Evolutionary conservation across 1,284 basidiomycete species (phyloP).

Genomic region (Trametes pubescens): DNA sequence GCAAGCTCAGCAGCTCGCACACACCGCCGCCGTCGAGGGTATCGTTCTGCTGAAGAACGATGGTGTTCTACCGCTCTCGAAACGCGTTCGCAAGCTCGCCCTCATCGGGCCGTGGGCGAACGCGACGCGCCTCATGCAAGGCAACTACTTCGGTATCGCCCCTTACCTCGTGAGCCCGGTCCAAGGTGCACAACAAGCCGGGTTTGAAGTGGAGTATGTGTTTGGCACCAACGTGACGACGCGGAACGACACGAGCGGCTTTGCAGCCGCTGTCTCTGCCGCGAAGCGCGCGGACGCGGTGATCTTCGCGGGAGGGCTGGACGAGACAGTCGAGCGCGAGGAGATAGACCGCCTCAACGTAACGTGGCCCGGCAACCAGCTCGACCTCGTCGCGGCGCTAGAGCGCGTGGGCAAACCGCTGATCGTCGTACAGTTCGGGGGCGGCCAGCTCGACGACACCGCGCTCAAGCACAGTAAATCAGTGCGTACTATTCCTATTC

Average conservation of each 20-base stretch:
- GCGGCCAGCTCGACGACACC: slow-evolving; percentile 61
- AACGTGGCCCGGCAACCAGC: slow-evolving; percentile 63
- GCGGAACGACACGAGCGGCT: slow-evolving; percentile 50
- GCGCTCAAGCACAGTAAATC: slow-evolving; percentile 52
- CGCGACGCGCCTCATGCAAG: slow-evolving; percentile 62
- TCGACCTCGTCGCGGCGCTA: slow-evolving; percentile 56
- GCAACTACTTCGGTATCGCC: slow-evolving; percentile 61
- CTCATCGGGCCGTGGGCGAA: slow-evolving; percentile 64
- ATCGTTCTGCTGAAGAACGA: slow-evolving; percentile 66
- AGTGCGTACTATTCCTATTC: slow-evolving; percentile 46
- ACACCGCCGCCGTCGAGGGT: slow-evolving; percentile 58
- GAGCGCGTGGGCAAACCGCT: slow-evolving; percentile 56
- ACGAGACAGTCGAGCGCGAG: slow-evolving; percentile 61
- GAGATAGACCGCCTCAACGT: slow-evolving; percentile 57
- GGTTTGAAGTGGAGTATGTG: slow-evolving; percentile 54
- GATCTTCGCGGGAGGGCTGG: slow-evolving; percentile 56
- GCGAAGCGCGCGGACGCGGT: slow-evolving; percentile 45
- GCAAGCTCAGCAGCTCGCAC: slow-evolving; percentile 56
- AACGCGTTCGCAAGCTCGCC: slow-evolving; percentile 53
- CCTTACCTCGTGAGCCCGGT: slow-evolving; percentile 63
- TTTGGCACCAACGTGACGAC: slow-evolving; percentile 51
- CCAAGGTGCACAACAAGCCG: slow-evolving; percentile 54
- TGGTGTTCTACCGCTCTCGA: slow-evolving; percentile 56
- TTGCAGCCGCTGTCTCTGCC: slow-evolving; percentile 47
- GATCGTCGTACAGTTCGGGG: slow-evolving; percentile 62